These are phyloP conservation scores for Gynochthodes officinalis DNA, from an alignment of 257 asterid species.

Conservation along the genomic window DNA sequence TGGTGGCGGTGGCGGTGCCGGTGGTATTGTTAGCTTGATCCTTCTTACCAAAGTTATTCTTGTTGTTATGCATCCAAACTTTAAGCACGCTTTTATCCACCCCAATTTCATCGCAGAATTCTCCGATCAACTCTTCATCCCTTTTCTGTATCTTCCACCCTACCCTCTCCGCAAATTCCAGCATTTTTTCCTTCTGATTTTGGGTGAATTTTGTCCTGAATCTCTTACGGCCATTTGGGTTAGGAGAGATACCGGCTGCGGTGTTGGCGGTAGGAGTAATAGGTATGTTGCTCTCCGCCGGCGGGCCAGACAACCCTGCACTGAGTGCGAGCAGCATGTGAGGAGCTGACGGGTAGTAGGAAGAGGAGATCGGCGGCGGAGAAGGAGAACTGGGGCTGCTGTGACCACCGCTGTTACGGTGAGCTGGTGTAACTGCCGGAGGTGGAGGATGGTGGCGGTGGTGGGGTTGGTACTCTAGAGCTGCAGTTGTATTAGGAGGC, in stretches of 20 bases:
- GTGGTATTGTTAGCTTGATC: constrained; percentile 29
- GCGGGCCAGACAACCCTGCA: constrained; percentile 50
- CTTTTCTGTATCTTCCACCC: constrained; percentile 85
- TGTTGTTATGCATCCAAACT: constrained; percentile 96
- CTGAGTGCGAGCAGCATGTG: constrained; percentile 80
- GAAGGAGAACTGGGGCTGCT: constrained; percentile 79
- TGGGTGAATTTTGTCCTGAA: constrained; percentile 68
- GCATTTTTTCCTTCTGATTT: constrained; percentile 67
- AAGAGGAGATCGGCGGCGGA: constrained; percentile 94
- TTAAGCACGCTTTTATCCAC: constrained; percentile 72
- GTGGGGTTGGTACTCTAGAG: constrained; percentile 80
- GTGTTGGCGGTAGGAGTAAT: constrained; percentile 26
- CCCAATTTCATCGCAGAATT: constrained; percentile 53
- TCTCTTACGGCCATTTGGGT: constrained; percentile 52
- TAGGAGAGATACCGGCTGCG: constrained; percentile 9
- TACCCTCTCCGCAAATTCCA: constrained; percentile 56
- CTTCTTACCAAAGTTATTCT: constrained; percentile 50
- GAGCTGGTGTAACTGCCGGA: constrained; percentile 19
- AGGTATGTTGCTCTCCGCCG: constrained; percentile 30
- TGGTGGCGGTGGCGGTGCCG: constrained; percentile 17
- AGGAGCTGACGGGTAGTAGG: constrained; percentile 90
- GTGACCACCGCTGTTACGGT: constrained; percentile 30
- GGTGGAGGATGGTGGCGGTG: constrained; percentile 93
- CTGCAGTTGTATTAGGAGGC: constrained; percentile 39
- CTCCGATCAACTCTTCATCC: constrained; percentile 54